A percentile compares a stretch with the other conserved stretches of the same genome.
Conservation (phyloP, 495 filamentous ascomycete genomes). For the Penicillium herquei region DNA sequence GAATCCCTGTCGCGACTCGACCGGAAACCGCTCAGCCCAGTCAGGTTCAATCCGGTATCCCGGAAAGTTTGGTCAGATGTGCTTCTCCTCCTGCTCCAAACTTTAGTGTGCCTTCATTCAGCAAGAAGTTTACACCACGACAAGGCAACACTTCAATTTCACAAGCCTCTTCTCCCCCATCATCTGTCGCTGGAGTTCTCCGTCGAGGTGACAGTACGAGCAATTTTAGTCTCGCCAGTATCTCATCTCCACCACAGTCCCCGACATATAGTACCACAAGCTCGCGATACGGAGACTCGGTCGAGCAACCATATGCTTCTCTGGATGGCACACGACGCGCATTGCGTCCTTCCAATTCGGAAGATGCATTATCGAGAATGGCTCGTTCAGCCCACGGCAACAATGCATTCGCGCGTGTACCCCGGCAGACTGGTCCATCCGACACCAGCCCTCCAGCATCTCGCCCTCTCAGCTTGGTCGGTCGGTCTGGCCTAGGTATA, state of each 20-base stretch:
- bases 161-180: slow-evolving; percentile 13
- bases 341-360: slow-evolving; percentile 34
- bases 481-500: slow-evolving; percentile 15
- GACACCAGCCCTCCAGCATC: slow-evolving; percentile 16
- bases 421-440: slow-evolving; percentile 12
- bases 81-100: slow-evolving; percentile 46
- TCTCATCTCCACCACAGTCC: slow-evolving; percentile 40
- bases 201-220: slow-evolving; percentile 16
- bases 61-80: slow-evolving; percentile 30
- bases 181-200: slow-evolving; percentile 18
- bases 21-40: slow-evolving; percentile 17
- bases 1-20: slow-evolving; percentile 6
- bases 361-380: slow-evolving; percentile 30
- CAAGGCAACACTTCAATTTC: slow-evolving; percentile 13
- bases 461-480: slow-evolving; percentile 20
- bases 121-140: slow-evolving; percentile 39
- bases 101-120: slow-evolving; percentile 52
- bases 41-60: slow-evolving; percentile 27
- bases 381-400: slow-evolving; percentile 15
- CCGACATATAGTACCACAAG: slow-evolving; percentile 33
- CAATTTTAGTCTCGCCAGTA: slow-evolving; percentile 22
- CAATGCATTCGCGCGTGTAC: slow-evolving; percentile 25
- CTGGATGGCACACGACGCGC: slow-evolving; percentile 15
- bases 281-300: slow-evolving; percentile 19
- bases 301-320: slow-evolving; percentile 13